These are phyloP conservation scores for Lophium mytilinum DNA, from an alignment of 495 filamentous ascomycete species.

Conservation along the genomic window DNA sequence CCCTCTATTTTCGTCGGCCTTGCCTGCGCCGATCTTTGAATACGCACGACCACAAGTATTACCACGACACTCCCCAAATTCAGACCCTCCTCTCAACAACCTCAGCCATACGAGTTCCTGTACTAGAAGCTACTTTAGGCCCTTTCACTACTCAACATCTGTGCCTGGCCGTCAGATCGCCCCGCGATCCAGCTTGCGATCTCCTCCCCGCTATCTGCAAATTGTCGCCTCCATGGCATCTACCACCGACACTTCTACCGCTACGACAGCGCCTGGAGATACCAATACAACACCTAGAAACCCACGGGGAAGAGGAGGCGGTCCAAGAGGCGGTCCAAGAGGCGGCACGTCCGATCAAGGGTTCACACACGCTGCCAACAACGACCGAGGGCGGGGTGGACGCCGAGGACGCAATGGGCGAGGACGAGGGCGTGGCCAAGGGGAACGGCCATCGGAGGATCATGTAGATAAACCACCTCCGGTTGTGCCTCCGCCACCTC, in stretches of 20 bases:
- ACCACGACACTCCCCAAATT: too few relatives aligned
- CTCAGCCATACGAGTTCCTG: too few relatives aligned
- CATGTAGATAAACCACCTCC: conserved; percentile 17
- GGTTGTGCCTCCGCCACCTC: conserved; percentile 27
- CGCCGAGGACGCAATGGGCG: conserved; percentile 15
- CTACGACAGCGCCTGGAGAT: background rate
- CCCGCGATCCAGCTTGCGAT: too few relatives aligned
- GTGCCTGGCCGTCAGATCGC: too few relatives aligned
- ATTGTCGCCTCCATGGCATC: conserved; percentile 14
- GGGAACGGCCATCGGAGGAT: background rate
- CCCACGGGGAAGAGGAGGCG: conserved; percentile 9
- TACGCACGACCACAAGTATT: too few relatives aligned
- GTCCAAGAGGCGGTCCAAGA: conserved; percentile 13
- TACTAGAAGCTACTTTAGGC: too few relatives aligned
- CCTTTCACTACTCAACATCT: too few relatives aligned
- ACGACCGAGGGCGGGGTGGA: conserved; percentile 25
- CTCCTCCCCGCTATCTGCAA: too few relatives aligned
- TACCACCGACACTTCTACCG: conserved; percentile 3
- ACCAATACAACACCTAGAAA: conserved; percentile 12
- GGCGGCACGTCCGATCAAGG: background rate
- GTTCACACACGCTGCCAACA: background rate
- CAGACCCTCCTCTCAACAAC: too few relatives aligned
- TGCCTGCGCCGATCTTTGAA: too few relatives aligned
- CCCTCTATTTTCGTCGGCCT: too few relatives aligned
- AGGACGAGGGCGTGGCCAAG: conserved; percentile 13